A percentile compares a stretch with the other conserved stretches of the same genome.
Conservation (phyloP, 2,329 filamentous ascomycete genomes). For the Trichoderma afroharzianum region DNA sequence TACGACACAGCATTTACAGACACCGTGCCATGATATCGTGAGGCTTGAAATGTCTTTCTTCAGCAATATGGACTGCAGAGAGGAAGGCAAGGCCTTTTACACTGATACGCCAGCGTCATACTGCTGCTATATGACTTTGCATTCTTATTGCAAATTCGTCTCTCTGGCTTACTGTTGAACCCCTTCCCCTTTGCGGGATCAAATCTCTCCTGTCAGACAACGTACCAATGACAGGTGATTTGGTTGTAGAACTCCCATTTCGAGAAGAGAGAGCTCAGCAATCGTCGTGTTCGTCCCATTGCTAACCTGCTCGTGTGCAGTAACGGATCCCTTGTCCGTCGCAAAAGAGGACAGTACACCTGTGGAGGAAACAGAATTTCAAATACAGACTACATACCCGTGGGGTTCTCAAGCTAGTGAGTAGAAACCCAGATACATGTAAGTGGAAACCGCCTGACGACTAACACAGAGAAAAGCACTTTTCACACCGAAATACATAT, state of each 20-base stretch:
- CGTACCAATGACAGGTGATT: background rate
- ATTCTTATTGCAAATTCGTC: background rate
- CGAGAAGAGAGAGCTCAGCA: background rate
- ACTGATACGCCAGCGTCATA: background rate
- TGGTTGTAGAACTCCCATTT: too few relatives aligned
- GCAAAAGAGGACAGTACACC: rapidly evolving
- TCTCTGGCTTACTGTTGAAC: background rate
- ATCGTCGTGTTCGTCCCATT: background rate
- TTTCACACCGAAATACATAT: background rate
- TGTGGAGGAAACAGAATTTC: background rate
- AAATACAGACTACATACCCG: background rate
- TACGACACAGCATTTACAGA: background rate
- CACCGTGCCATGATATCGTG: background rate
- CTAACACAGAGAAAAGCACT: background rate
- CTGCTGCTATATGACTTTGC: background rate
- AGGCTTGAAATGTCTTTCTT: background rate
- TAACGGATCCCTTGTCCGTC: too few relatives aligned
- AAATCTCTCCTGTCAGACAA: background rate
- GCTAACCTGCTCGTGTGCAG: background rate
- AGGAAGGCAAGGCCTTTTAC: background rate
- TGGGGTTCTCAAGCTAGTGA: background rate
- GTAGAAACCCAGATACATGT: background rate
- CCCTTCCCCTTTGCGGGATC: too few relatives aligned
- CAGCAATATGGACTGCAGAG: background rate
- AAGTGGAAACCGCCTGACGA: background rate